phyloP scores from a whole-genome alignment of 495 filamentous ascomycete genomes.

The Patellaria atrata region DNA sequence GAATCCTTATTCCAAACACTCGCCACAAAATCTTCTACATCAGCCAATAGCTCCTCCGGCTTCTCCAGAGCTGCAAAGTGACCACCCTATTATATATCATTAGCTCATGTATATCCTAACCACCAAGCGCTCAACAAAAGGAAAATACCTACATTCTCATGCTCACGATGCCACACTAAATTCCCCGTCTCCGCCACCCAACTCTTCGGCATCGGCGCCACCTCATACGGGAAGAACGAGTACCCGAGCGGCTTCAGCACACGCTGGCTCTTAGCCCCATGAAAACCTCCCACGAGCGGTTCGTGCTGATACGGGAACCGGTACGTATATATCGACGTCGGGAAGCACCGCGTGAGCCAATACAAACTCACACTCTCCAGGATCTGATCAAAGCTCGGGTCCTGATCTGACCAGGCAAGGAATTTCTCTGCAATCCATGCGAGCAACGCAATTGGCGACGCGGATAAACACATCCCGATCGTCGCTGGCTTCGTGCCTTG shows the following conservation, averaged over 20 bases:
- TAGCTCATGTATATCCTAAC: no score
- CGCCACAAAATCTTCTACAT: conserved; percentile 42
- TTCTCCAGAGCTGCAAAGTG: conserved; percentile 50
- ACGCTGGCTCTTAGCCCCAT: conserved; percentile 6
- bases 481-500: conserved; percentile 48
- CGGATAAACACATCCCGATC: conserved; percentile 42
- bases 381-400: conserved; percentile 38
- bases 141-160: conserved; percentile 24
- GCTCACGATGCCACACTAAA: conserved; percentile 34
- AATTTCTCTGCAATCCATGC: conserved; percentile 61
- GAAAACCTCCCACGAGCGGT: conserved; percentile 21
- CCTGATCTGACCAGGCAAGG: conserved; percentile 45
- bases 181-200: conserved; percentile 38
- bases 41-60: conserved; percentile 38
- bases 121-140: no score
- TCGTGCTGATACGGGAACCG: no score
- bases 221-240: conserved; percentile 40
- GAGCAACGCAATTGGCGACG: conserved; percentile 46
- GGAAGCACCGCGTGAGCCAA: conserved; percentile 50
- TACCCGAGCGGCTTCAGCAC: conserved; percentile 46
- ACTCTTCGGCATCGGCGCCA: conserved; percentile 33
- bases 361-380: conserved; percentile 44
- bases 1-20: conserved; percentile 24
- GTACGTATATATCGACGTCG: conserved; percentile 43
- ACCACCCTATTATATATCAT: conserved; percentile 33